Conservation (phyloP, 768 basidiomycete genomes). For the Tulasnella sp. region DNA sequence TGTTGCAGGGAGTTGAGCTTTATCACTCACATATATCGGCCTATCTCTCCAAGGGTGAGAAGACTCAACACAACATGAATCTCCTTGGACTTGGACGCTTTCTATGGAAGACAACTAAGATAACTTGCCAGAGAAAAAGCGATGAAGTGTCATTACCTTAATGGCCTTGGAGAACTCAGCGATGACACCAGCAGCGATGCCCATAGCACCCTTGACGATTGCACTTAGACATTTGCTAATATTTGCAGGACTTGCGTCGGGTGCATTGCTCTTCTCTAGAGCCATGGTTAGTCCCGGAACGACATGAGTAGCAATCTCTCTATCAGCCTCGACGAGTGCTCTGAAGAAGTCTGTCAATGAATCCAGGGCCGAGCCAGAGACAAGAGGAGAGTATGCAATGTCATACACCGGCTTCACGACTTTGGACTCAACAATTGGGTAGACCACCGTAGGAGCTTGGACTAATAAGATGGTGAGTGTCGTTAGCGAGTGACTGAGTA, state of each 20-base stretch:
- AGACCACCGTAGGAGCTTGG: conserved; percentile 49
- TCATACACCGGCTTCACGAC: conserved; percentile 51
- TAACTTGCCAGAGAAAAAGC: not conserved
- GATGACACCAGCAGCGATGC: conserved; percentile 68
- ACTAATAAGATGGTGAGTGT: conserved; percentile 57
- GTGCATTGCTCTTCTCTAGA: conserved; percentile 50
- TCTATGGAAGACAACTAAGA: not conserved
- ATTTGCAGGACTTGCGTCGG: conserved; percentile 43
- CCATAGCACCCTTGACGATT: conserved; percentile 57
- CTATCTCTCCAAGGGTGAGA: conserved; percentile 83
- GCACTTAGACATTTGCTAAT: conserved; percentile 78
- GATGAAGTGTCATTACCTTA: conserved; percentile 39
- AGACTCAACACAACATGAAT: conserved; percentile 68
- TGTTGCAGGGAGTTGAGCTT: not conserved
- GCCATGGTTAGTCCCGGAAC: conserved; percentile 60
- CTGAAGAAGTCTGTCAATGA: conserved; percentile 71
- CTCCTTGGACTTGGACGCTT: conserved; percentile 36
- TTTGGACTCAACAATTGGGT: conserved; percentile 64
- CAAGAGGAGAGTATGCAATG: conserved; percentile 64
- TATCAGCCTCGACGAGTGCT: conserved; percentile 70
- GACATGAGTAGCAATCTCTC: conserved; percentile 67
- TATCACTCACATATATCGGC: conserved; percentile 63
- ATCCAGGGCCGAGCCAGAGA: conserved; percentile 67
- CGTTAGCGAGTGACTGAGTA: conserved; percentile 58
- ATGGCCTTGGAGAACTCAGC: conserved; percentile 72